Percentiles rank a stretch among this genome's conserved stretches.
phyloP scores from a whole-genome alignment of 2,329 filamentous ascomycete genomes.

The Amauroascus niger region DNA sequence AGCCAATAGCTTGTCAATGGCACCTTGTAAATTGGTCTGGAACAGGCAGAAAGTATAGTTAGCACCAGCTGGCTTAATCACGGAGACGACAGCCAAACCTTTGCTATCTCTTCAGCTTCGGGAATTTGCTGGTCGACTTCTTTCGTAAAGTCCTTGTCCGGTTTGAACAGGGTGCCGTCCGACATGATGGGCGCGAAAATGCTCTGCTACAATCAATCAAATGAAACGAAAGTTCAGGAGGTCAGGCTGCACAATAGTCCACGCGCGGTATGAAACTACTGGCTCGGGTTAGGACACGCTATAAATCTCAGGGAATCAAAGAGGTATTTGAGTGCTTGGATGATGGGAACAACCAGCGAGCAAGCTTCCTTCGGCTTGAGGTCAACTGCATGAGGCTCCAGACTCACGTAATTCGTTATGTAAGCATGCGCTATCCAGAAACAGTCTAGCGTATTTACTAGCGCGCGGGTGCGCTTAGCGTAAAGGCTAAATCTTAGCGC shows the following conservation, averaged over 20 bases:
- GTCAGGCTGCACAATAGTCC: background rate
- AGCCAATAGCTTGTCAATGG: constrained; percentile 82
- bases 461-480: constrained; percentile 3
- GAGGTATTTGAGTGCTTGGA: background rate
- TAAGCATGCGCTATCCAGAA: background rate
- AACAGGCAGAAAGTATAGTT: constrained; percentile 15
- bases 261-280: background rate
- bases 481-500: background rate
- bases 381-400: background rate
- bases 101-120: constrained; percentile 79
- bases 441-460: background rate
- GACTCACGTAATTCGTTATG: background rate
- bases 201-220: background rate
- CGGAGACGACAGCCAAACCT: constrained; percentile 46
- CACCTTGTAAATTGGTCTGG: constrained; percentile 62
- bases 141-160: constrained; percentile 98
- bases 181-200: constrained; percentile 51
- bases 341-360: background rate
- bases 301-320: background rate
- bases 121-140: constrained; percentile 87
- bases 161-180: constrained; percentile 68
- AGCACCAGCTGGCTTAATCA: background rate
- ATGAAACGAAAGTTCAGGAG: background rate
- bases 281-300: background rate
- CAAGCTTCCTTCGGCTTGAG: background rate